Evolutionary conservation across 345 rosid species (phyloP).

Genomic region (Boechera divaricarpa): DNA sequence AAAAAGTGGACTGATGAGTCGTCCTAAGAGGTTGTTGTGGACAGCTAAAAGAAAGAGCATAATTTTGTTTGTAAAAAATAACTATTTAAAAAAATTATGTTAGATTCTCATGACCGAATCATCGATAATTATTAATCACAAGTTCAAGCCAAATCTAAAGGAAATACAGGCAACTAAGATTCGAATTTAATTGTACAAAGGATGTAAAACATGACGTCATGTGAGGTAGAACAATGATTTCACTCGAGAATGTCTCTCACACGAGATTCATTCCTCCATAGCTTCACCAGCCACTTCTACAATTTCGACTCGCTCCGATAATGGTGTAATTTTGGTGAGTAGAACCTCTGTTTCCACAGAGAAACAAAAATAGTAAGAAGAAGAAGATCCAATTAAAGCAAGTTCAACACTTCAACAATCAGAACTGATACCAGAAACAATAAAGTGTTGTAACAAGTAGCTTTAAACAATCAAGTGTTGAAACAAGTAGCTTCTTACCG

Average conservation of each 20-base stretch:
- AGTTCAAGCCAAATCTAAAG: slow-evolving; percentile 1
- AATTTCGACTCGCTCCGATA: slow-evolving; percentile 57
- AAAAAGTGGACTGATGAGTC: too few species aligned
- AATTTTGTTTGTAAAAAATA: background rate
- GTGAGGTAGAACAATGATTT: slow-evolving; percentile 4
- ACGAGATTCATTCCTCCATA: slow-evolving; percentile 66
- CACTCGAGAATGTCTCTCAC: background rate
- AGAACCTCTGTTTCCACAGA: slow-evolving; percentile 65
- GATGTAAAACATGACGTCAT: slow-evolving; percentile 6
- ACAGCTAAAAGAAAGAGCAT: background rate
- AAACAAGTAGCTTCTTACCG: slow-evolving; percentile 49
- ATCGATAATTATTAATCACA: background rate
- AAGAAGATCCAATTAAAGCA: background rate
- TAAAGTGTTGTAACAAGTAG: background rate
- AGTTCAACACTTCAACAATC: background rate
- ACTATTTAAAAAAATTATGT: background rate
- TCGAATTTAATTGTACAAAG: slow-evolving; percentile 2
- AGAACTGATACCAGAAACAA: slow-evolving; percentile 15
- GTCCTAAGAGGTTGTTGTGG: background rate
- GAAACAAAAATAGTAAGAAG: slow-evolving; percentile 12
- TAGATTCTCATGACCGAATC: slow-evolving; percentile 2
- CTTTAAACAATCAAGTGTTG: slow-evolving; percentile 15
- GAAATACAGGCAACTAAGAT: background rate
- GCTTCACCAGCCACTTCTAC: slow-evolving; percentile 63
- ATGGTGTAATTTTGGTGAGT: slow-evolving; percentile 62